A percentile compares a stretch with the other conserved stretches of the same genome.
Conservation (phyloP, 2,329 filamentous ascomycete species). For the Penicillium griseofulvum region DNA sequence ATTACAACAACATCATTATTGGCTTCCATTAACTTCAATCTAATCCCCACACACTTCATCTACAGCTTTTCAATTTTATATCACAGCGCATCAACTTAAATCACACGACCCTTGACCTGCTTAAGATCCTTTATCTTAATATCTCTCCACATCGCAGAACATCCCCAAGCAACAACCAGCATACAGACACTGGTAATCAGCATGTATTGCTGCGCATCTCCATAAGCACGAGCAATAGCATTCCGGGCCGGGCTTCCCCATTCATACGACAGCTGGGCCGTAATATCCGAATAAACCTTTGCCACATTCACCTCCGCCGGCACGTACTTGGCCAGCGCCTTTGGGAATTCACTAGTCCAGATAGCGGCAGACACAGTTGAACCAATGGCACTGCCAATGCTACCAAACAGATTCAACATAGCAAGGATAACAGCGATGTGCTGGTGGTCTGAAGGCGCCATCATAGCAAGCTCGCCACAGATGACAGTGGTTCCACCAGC, state of each 20-base stretch:
- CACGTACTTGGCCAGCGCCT: not conserved
- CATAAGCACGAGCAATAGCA: constrained; percentile 45
- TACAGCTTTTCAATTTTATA: not conserved
- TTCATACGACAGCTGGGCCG: constrained; percentile 1
- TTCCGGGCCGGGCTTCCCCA: constrained; percentile 44
- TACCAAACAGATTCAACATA: constrained; percentile 13
- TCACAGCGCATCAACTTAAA: not conserved
- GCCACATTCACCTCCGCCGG: not conserved
- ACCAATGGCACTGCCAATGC: constrained; percentile 17
- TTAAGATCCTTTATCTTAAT: constrained; percentile 6
- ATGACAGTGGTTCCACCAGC: constrained; percentile 16
- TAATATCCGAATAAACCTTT: constrained; percentile 1
- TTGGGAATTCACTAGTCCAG: constrained; percentile 21
- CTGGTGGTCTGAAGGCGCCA: constrained; percentile 18
- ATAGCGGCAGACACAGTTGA: constrained; percentile 19
- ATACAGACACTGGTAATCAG: constrained; percentile 52
- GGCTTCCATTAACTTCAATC: not conserved
- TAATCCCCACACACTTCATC: not conserved
- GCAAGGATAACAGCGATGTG: constrained; percentile 17
- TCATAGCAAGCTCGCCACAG: constrained; percentile 17
- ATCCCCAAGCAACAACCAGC: constrained; percentile 39
- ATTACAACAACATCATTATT: not conserved
- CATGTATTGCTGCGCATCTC: constrained; percentile 46
- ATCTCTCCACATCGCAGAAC: constrained; percentile 2
- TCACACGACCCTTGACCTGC: constrained; percentile 6